phyloP scores from a whole-genome alignment of 2,329 filamentous ascomycete genomes.

The Aureobasidium sp. region DNA sequence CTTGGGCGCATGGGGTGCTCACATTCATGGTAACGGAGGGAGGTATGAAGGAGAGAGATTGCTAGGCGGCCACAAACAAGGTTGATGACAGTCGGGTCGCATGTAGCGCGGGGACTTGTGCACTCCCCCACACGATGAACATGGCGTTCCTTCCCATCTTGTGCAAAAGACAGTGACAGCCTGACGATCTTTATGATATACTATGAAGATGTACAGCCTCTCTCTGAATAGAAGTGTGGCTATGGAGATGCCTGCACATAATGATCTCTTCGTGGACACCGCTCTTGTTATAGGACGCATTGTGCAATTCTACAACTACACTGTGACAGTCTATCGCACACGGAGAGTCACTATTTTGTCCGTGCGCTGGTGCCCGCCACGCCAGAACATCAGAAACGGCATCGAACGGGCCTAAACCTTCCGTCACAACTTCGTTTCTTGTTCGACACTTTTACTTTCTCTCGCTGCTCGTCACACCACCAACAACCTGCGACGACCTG shows the following conservation, averaged over 20 bases:
- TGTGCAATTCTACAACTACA: too few species aligned
- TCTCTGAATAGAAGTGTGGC: too few species aligned
- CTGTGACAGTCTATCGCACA: too few species aligned
- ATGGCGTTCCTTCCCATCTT: background rate
- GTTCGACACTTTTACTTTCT: background rate
- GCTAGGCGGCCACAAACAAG: background rate
- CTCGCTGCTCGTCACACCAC: background rate
- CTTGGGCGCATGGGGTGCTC: background rate
- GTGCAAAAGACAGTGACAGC: too few species aligned
- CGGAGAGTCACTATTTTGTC: background rate
- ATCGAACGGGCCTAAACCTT: slow-evolving; percentile 3
- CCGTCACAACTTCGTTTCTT: background rate
- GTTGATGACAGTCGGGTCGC: background rate
- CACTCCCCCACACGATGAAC: background rate
- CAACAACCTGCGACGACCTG: background rate
- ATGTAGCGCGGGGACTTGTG: background rate
- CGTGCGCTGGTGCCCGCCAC: background rate
- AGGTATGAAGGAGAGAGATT: background rate
- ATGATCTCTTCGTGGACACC: too few species aligned
- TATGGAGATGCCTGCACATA: too few species aligned
- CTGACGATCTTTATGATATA: too few species aligned
- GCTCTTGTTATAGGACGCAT: too few species aligned
- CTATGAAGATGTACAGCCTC: too few species aligned
- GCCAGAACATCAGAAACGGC: background rate
- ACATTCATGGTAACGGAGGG: background rate